Base-by-base conservation (phyloP, 805 yeast genomes). In the Pichia phayaonensis region DNA sequence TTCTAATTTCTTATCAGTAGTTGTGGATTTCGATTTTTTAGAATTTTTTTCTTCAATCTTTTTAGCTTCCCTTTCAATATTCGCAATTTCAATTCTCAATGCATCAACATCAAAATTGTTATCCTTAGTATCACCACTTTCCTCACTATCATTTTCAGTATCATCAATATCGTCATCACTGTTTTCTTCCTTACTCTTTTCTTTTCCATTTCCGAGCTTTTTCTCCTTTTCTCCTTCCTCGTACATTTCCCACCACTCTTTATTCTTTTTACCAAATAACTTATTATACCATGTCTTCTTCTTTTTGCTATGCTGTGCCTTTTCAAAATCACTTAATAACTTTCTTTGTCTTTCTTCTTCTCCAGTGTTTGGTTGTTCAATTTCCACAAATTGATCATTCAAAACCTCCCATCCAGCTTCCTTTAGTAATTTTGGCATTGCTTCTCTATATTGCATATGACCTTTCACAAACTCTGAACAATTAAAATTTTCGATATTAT, bases 391-490 rank as follows among this genome's bases (percentile, higher is more conserved):
- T 64, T 90, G 96, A 52, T 94, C 99, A 55, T 84, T 80, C 41
- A 90, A 64, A 5, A 94, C 89, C 49, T 86, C 84, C 81, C 95
- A 85, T 4, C 86, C 90, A 40, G 87, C 59, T 46, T 70, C 67
- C 54, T 77, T 76, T 56, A 94, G 64, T 42, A 94, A 73, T 58
- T 80, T 80, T 1, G 99, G 99, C 77, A 94, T 89, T 13, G 89
- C 90, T 54, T 84, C 84, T 70, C 99, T 84, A 68, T 94, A 94
- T n/a, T 86, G 89, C 97, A 94, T 88, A 70, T 94, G 99, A 1
- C 99, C 99, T 53, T 86, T 90, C 4, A 92, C 96, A 48, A 74
- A 60, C 20, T 83, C 89, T 0, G 98, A 86, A 61, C 95, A 88
- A 62, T 94, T 95, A 55, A 84, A 75, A 65, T 92, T 92, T 56